Conservation (phyloP, 257 asterid genomes). For the Ocimum tenuiflorum region DNA sequence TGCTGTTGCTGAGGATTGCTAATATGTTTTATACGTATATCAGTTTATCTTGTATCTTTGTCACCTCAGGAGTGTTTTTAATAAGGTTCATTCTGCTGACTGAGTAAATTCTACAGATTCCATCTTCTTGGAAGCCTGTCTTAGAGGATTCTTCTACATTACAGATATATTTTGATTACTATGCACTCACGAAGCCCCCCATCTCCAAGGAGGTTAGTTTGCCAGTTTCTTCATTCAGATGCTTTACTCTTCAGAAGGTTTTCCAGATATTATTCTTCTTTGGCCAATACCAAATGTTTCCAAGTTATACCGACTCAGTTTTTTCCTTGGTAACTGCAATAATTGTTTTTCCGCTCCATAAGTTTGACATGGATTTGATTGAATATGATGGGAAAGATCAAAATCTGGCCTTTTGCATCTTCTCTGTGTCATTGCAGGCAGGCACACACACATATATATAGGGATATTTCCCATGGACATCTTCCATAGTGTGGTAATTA, state of each 20-base stretch:
- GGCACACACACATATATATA: no score
- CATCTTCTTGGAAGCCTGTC: constrained; percentile 77
- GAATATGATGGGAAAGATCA: neutral
- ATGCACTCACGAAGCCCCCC: constrained; percentile 72
- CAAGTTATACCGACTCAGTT: neutral
- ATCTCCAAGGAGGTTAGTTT: constrained; percentile 81
- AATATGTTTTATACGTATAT: neutral
- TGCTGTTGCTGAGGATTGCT: neutral
- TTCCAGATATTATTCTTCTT: neutral
- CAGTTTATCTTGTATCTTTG: neutral
- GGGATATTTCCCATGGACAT: no score
- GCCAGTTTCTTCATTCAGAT: constrained; percentile 10
- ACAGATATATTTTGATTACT: constrained; percentile 89
- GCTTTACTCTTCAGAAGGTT: neutral
- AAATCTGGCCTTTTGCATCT: neutral
- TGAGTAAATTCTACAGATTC: constrained; percentile 48
- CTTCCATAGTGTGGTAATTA: no score
- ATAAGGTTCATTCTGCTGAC: constrained; percentile 15
- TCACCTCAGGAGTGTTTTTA: constrained; percentile 11
- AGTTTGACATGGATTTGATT: neutral
- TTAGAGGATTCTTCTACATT: constrained; percentile 83
- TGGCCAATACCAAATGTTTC: neutral
- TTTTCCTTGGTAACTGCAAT: neutral
- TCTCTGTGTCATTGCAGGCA: no score
- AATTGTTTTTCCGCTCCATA: neutral